These are phyloP conservation scores for Bipolaris bicolor DNA, from an alignment of 2,329 filamentous ascomycete species.

Conservation along the genomic window DNA sequence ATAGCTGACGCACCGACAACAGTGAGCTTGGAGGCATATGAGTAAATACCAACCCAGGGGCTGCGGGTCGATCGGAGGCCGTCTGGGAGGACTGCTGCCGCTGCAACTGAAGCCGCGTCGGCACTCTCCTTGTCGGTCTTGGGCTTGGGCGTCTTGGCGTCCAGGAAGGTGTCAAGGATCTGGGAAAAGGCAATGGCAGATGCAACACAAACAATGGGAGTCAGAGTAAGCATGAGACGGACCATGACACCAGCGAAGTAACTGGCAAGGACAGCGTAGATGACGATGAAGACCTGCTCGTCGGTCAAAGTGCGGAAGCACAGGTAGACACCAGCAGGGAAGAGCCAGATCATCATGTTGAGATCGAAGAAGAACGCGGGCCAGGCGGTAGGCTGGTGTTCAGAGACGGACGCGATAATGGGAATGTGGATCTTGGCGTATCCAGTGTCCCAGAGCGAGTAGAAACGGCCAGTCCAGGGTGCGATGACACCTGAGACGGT, in stretches of 20 bases:
- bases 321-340: slow-evolving; percentile 97
- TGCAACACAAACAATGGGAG: slow-evolving; percentile 93
- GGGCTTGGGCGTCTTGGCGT: slow-evolving; percentile 65
- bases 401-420: slow-evolving; percentile 99
- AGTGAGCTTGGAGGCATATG: slow-evolving; percentile 76
- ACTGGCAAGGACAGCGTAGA: slow-evolving; percentile 94
- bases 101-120: slow-evolving; percentile 48
- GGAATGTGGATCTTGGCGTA: slow-evolving; percentile 99
- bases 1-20: slow-evolving; percentile 74
- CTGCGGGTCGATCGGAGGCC: slow-evolving; percentile 73
- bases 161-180: slow-evolving; percentile 85
- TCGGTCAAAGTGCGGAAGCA: slow-evolving; percentile 94
- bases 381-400: slow-evolving; percentile 99
- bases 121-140: slow-evolving; percentile 50
- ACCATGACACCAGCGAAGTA: slow-evolving; percentile 99
- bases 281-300: slow-evolving; percentile 97
- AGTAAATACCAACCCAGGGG: slow-evolving; percentile 84
- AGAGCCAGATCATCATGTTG: slow-evolving; percentile 98
- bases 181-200: slow-evolving; percentile 87
- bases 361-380: slow-evolving; percentile 99
- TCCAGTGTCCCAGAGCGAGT: slow-evolving; percentile 97
- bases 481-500: slow-evolving; percentile 91
- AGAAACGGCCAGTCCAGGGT: slow-evolving; percentile 97
- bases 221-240: slow-evolving; percentile 95
- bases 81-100: slow-evolving; percentile 58